Conservation (phyloP, 2,329 filamentous ascomycete species). For the Chaetomiaceae sp. region DNA sequence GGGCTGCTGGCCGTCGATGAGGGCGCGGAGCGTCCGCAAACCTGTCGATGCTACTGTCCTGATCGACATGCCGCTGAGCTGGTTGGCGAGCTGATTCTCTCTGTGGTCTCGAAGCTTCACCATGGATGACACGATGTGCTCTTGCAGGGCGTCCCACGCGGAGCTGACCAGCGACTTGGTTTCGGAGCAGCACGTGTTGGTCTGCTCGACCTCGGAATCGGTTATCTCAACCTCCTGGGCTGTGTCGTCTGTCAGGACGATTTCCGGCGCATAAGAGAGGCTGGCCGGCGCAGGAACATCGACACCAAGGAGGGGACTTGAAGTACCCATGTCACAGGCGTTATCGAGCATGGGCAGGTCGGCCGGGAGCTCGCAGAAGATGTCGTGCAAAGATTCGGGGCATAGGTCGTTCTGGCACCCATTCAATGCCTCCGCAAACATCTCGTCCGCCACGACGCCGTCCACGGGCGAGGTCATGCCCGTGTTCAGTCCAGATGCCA, state of each 20-base stretch:
- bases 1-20: constrained; percentile 37
- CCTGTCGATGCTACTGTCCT: constrained; percentile 39
- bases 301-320: constrained; percentile 35
- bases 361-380: constrained; percentile 41
- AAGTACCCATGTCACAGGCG: constrained; percentile 24
- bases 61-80: constrained; percentile 38
- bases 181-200: constrained; percentile 30
- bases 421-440: constrained; percentile 26
- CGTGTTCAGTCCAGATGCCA: constrained; percentile 39
- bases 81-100: constrained; percentile 40
- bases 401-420: constrained; percentile 23
- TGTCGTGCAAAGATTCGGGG: constrained; percentile 29
- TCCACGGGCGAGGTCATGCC: constrained; percentile 44
- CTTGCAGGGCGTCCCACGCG: constrained; percentile 42
- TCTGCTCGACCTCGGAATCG: constrained; percentile 18
- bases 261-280: constrained; percentile 35
- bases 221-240: constrained; percentile 20
- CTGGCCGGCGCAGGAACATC: not conserved
- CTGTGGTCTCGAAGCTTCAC: constrained; percentile 38
- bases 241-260: constrained; percentile 33
- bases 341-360: constrained; percentile 27
- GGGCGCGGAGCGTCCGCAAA: constrained; percentile 37
- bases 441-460: constrained; percentile 29
- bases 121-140: constrained; percentile 44
- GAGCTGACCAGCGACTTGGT: constrained; percentile 39